A percentile compares a stretch with the other conserved stretches of the same genome.
These are phyloP conservation scores for Exidia glandulosa DNA, from an alignment of 768 basidiomycete genomes.

Conservation along the genomic window DNA sequence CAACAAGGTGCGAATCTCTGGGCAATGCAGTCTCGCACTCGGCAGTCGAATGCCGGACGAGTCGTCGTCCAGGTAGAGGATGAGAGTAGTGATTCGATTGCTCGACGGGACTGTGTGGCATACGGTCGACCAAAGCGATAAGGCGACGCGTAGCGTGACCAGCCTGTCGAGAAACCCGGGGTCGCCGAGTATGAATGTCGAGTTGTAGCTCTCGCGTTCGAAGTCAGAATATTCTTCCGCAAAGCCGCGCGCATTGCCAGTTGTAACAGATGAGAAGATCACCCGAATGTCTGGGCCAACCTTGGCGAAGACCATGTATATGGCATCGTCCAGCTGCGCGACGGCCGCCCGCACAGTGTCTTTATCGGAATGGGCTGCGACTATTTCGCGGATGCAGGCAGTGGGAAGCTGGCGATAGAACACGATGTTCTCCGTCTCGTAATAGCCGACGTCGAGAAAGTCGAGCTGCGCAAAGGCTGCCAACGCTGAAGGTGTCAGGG, in stretches of 20 bases:
- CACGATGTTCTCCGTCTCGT: neutral
- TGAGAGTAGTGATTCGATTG: neutral
- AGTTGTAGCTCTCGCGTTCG: neutral
- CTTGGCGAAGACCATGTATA: neutral
- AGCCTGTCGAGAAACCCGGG: neutral
- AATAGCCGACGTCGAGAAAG: neutral
- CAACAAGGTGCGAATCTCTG: neutral
- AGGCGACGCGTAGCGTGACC: neutral
- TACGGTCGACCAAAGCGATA: neutral
- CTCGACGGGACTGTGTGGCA: neutral
- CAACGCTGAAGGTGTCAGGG: neutral
- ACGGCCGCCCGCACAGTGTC: neutral
- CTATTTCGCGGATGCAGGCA: neutral
- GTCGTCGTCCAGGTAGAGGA: neutral
- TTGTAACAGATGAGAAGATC: neutral
- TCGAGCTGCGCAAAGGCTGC: neutral
- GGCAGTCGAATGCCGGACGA: neutral
- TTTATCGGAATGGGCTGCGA: neutral
- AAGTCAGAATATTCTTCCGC: neutral
- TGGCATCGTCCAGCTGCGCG: neutral
- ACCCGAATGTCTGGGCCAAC: neutral
- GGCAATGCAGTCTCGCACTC: neutral
- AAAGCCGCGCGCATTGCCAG: neutral
- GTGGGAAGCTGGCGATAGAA: neutral
- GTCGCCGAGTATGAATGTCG: neutral